Evolutionary conservation across 2,329 filamentous ascomycete species (phyloP), one percentile per base, ranked within the genome.

Genomic region (Tolypocladium sp.): DNA sequence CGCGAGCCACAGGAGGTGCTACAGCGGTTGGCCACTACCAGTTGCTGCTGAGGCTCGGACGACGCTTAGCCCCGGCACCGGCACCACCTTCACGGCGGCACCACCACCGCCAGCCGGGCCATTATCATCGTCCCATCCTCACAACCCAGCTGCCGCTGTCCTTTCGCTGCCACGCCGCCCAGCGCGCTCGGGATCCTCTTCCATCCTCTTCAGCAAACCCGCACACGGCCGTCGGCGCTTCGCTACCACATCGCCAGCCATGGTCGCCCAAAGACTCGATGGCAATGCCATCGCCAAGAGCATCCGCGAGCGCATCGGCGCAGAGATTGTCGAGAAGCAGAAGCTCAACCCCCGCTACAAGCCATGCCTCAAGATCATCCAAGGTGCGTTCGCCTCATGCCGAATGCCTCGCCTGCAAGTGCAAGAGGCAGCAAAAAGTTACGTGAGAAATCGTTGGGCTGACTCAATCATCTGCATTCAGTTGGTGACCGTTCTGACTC

Each of bases 401-500:
- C 42, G 60, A 55, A 17, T 56, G n/a, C 35, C 57, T 56, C 33
- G 57, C 30, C 49, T 52, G 15, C 46, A 30, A 30, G 15, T 2
- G 9, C 17, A 37, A 12, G 20, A 37, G 20, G 20, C 49, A 13
- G 20, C 30, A 12, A 22, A 22, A 35, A 25, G 57, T 59, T 22
- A 3, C 30, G 10, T 22, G 49, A 37, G 30, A 15, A 33, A 22
- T 35, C 30, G 20, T 15, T 5, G 58, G 30, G 58, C 67, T 72
- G 61, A 70, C 63, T 61, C 54, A 58, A 53, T 62, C 41, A 3
- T 49, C 52, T 41, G 35, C 61, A 52, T 63, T 58, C 33, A 94
- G 94, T 99, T 67, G 94, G 92, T 71, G 89, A 92, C 74, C 87
- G 94, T 68, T 91, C 90, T 65, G 94, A 99, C 78, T 97, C 92